phyloP scores from a whole-genome alignment of 352 stramenopile species.

The Globisporangium recalcitrans region DNA sequence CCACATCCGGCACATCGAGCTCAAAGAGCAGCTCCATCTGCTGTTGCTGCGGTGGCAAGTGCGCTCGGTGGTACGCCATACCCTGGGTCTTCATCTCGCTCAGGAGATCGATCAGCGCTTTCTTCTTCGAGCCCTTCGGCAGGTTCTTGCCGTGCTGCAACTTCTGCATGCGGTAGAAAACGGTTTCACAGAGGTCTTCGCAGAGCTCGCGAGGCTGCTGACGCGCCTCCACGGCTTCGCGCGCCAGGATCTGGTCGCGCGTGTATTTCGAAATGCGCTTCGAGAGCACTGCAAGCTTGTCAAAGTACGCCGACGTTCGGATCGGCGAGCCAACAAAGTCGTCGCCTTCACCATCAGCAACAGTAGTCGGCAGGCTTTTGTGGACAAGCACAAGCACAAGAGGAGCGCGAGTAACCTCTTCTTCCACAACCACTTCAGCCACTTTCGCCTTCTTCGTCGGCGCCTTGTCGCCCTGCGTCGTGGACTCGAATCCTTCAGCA shows the following conservation, averaged over 20 bases:
- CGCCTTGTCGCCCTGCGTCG: not conserved
- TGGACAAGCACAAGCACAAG: slow-evolving; percentile 14
- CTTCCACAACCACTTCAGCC: not conserved
- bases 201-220: slow-evolving; percentile 73
- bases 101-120: slow-evolving; percentile 95
- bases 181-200: slow-evolving; percentile 89
- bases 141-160: slow-evolving; percentile 73
- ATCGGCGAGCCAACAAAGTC: slow-evolving; percentile 9
- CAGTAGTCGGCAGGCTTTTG: not conserved
- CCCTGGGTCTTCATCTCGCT: slow-evolving; percentile 83
- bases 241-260: slow-evolving; percentile 57
- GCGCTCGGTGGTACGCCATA: slow-evolving; percentile 69
- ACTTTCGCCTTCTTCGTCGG: slow-evolving; percentile 16
- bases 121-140: slow-evolving; percentile 96
- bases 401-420: slow-evolving; percentile 6
- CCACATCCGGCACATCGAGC: slow-evolving; percentile 75
- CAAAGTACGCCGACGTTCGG: slow-evolving; percentile 31
- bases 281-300: slow-evolving; percentile 48
- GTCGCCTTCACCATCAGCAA: not conserved
- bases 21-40: slow-evolving; percentile 81
- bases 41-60: slow-evolving; percentile 67
- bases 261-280: slow-evolving; percentile 80
- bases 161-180: slow-evolving; percentile 94
- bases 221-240: slow-evolving; percentile 47
- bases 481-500: slow-evolving; percentile 2